These are phyloP conservation scores for Hypoxylon sp. DNA, from an alignment of 2,329 filamentous ascomycete species.

Conservation along the genomic window DNA sequence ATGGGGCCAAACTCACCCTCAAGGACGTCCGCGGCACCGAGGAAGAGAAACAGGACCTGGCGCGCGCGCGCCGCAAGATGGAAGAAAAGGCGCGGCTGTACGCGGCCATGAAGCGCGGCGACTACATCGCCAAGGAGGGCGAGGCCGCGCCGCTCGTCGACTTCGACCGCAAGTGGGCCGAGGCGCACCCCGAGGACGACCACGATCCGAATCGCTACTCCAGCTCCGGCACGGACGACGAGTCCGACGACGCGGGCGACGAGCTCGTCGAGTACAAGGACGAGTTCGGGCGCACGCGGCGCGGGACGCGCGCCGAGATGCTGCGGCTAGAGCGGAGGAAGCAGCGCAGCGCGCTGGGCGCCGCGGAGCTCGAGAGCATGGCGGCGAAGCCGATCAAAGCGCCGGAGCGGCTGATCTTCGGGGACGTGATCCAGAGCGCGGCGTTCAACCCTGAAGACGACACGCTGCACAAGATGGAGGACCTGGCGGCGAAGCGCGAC, in stretches of 20 bases:
- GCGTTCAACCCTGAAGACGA: constrained; percentile 85
- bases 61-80: constrained; percentile 83
- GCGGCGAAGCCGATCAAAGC: constrained; percentile 71
- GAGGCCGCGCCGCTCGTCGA: constrained; percentile 82
- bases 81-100: constrained; percentile 92
- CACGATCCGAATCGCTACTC: constrained; percentile 55
- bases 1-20: constrained; percentile 57
- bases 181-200: constrained; percentile 70
- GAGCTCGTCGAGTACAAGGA: constrained; percentile 90
- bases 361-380: constrained; percentile 76
- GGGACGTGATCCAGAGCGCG: constrained; percentile 84
- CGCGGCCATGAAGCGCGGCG: constrained; percentile 90
- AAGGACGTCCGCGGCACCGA: constrained; percentile 69
- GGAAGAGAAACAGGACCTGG: constrained; percentile 77
- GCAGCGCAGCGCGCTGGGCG: constrained; percentile 66
- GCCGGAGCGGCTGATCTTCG: constrained; percentile 83
- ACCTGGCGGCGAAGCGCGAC: constrained; percentile 83
- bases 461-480: constrained; percentile 76
- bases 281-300: constrained; percentile 89
- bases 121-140: constrained; percentile 79
- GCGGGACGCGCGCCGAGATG: constrained; percentile 78
- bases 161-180: constrained; percentile 96
- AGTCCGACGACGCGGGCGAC: constrained; percentile 61
- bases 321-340: constrained; percentile 73
- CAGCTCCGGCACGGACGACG: constrained; percentile 72